Evolutionary conservation across 2,329 filamentous ascomycete genomes (phyloP).

Genomic region (Colletotrichum lentis): DNA sequence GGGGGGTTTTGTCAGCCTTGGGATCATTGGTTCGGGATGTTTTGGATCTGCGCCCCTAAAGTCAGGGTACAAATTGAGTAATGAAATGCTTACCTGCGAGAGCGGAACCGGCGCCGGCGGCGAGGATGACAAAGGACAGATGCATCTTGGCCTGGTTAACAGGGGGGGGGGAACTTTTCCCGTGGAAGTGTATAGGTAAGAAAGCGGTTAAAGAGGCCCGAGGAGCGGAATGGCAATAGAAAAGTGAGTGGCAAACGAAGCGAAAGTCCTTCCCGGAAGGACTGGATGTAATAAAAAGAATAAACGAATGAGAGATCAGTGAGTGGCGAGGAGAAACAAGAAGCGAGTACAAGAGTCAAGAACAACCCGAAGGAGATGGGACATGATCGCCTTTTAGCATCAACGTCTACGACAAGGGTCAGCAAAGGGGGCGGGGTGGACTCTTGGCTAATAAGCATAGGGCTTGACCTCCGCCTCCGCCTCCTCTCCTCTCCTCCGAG

Average conservation of each 20-base stretch:
- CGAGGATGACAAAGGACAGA: constrained; percentile 33
- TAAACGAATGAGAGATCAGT: not conserved
- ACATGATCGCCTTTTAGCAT: constrained; percentile 35
- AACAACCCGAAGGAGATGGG: not conserved
- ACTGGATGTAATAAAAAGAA: not conserved
- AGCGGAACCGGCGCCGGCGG: constrained; percentile 31
- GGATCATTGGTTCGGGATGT: too few relatives aligned
- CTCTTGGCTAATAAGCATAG: constrained; percentile 14
- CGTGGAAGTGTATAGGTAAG: not conserved
- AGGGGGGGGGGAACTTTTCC: not conserved
- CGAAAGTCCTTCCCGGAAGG: constrained; percentile 35
- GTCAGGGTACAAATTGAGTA: too few relatives aligned
- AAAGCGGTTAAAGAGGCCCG: not conserved
- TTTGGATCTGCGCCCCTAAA: too few relatives aligned
- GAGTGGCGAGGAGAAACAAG: not conserved
- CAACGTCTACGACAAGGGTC: constrained; percentile 6
- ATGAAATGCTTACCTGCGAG: constrained; percentile 22
- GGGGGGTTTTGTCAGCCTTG: not conserved
- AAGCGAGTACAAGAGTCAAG: constrained; percentile 21
- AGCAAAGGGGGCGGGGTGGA: not conserved
- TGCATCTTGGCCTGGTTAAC: constrained; percentile 35
- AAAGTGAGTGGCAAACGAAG: constrained; percentile 28
- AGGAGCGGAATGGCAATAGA: not conserved
- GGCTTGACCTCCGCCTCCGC: not conserved
- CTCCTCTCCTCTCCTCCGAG: not conserved